phyloP scores from a whole-genome alignment of 163 green algal genomes.

The Dunaliella salina region DNA sequence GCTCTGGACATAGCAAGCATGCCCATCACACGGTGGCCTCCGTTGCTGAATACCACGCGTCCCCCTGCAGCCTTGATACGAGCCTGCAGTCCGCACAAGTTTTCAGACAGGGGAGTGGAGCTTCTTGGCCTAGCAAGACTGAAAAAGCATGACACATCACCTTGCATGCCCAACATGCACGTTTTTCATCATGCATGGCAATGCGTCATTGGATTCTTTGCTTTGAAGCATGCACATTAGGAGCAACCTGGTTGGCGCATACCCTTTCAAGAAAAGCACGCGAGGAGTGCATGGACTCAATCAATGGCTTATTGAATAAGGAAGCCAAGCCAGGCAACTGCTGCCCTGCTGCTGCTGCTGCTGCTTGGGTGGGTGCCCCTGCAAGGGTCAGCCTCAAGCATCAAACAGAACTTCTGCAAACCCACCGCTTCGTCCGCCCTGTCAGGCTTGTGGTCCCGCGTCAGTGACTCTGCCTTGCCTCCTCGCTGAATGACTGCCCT shows the following conservation, averaged over 20 bases:
- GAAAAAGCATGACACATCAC: background rate
- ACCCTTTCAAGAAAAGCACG: no score
- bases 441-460: constrained; percentile 85
- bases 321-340: background rate
- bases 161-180: background rate
- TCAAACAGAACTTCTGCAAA: background rate
- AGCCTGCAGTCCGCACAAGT: constrained; percentile 37
- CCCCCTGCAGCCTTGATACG: constrained; percentile 76
- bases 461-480: constrained; percentile 62
- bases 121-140: no score
- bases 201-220: no score
- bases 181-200: no score
- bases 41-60: constrained; percentile 82
- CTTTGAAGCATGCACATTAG: no score
- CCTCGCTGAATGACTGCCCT: constrained; percentile 71
- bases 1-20: constrained; percentile 50
- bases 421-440: constrained; percentile 79
- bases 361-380: no score
- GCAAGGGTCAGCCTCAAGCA: no score
- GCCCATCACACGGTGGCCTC: constrained; percentile 54
- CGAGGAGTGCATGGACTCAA: no score
- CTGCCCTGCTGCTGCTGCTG: constrained; percentile 1
- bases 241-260: no score
- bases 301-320: no score
- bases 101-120: no score